A percentile compares a stretch with the other conserved stretches of the same genome.
Conservation (phyloP, 257 asterid species). For the Paulownia fortunei region DNA sequence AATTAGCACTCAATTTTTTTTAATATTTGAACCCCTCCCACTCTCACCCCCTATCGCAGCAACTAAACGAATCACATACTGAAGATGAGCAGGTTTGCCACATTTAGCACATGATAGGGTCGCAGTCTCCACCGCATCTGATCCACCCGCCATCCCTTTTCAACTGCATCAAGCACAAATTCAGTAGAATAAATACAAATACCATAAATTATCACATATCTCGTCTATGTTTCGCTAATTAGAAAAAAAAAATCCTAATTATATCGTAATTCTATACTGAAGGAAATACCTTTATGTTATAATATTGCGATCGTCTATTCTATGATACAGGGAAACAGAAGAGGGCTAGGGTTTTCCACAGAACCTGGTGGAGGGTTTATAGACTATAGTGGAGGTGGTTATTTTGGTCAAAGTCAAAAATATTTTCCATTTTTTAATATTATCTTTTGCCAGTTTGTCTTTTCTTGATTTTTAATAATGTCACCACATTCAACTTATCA, state of each 20-base stretch:
- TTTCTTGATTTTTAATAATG: not conserved
- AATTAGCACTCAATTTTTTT: not conserved
- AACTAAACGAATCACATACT: slow-evolving; percentile 52
- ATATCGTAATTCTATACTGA: not conserved
- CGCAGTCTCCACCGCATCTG: slow-evolving; percentile 59
- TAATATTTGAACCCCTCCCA: not conserved
- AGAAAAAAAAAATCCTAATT: not conserved
- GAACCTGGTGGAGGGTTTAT: slow-evolving; percentile 20
- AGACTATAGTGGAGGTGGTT: not conserved
- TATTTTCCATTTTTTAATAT: not conserved
- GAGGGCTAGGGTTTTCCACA: slow-evolving; percentile 46
- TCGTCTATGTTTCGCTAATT: not conserved
- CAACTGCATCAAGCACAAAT: slow-evolving; percentile 37
- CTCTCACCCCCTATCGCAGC: not conserved
- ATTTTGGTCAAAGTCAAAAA: slow-evolving; percentile 33
- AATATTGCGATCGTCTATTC: not conserved
- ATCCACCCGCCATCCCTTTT: slow-evolving; percentile 64
- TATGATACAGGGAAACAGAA: not conserved
- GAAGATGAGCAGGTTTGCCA: slow-evolving; percentile 86
- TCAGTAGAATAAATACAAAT: not conserved
- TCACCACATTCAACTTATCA: not conserved
- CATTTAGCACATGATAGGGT: slow-evolving; percentile 74
- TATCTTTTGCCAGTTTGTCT: not conserved
- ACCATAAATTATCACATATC: slow-evolving; percentile 1
- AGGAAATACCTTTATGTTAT: not conserved